These are phyloP conservation scores for Fraxinus velutina DNA, from an alignment of 305 asterid species.

Conservation along the genomic window DNA sequence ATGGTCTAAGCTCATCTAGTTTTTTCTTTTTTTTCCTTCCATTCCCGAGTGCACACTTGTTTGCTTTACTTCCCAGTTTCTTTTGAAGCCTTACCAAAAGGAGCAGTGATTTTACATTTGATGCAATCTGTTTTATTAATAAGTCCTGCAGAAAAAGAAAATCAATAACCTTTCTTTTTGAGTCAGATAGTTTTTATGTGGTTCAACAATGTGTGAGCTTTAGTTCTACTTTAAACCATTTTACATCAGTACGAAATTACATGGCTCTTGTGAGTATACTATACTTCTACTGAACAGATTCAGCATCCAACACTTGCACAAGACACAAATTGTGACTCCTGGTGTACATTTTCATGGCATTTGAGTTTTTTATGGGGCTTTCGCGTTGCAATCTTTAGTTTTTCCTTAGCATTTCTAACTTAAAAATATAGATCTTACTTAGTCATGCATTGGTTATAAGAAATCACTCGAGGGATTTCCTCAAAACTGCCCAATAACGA, in stretches of 20 bases:
- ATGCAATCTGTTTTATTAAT: not conserved
- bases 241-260: not conserved
- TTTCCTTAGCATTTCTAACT: not conserved
- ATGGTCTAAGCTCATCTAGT: not conserved
- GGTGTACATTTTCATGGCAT: not conserved
- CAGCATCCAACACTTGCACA: not conserved
- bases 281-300: not conserved
- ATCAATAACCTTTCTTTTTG: not conserved
- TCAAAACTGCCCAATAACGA: not conserved
- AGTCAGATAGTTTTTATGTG: not conserved
- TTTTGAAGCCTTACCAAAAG: not conserved
- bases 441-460: not conserved
- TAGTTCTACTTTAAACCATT: not conserved
- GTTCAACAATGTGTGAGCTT: not conserved
- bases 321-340: not conserved
- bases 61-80: not conserved
- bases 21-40: not conserved
- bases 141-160: not conserved
- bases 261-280: not conserved
- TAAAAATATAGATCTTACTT: not conserved
- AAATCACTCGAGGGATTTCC: not conserved
- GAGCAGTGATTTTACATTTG: not conserved
- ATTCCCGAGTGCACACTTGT: not conserved
- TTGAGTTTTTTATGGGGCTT: not conserved
- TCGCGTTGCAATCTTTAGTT: not conserved